Evolutionary conservation across 2,329 filamentous ascomycete species (phyloP), one percentile per base, ranked within the genome.

Genomic region (Thielaviopsis musarum): DNA sequence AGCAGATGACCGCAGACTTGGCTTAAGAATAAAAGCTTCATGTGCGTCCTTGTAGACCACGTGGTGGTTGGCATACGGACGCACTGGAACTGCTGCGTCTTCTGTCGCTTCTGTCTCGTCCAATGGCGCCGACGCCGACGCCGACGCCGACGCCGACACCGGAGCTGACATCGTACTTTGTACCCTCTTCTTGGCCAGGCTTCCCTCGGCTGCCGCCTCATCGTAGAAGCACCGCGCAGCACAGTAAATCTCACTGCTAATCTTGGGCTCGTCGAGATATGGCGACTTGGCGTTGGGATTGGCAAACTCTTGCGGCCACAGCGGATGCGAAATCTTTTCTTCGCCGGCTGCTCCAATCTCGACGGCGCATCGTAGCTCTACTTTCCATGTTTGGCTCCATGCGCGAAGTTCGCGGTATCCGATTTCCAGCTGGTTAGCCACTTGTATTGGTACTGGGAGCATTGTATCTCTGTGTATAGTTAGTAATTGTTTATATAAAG

Each of bases 361-460:
- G 5, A 95, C 77, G 5, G 93, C 94, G 70, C 89, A 95, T 64
- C 85, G 83, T 7, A 98, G 74, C 70, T 98, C 91, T 66, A 96
- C 91, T 57, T 79, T 80, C 90, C 93, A 98, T 1, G 91, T 95
- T 65, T 93, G 82, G 1, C 87, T 90, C 85, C 91, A 95, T 0
- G 89, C 88, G 58, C 83, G 84, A 56, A 97, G 75, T 66, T 95
- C 88, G 59, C 85, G 75, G 68, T 95, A 98, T 5, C 91, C 91
- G n/a, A 83, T 80, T 69, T 98, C 93, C 1, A 98, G 77, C 69
- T 91, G 89, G 66, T 97, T 98, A 9, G 93, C 90, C 38, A 96
- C 85, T 17, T 82, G 75, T 0, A 88, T 81, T 63, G 95, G 88
- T 5, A 98, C 81, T 0, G 93, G 93, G 61, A 88, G 75, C 90